Evolutionary conservation across 2,329 filamentous ascomycete species (phyloP).

Genomic region (Neonectria neomacrospora): DNA sequence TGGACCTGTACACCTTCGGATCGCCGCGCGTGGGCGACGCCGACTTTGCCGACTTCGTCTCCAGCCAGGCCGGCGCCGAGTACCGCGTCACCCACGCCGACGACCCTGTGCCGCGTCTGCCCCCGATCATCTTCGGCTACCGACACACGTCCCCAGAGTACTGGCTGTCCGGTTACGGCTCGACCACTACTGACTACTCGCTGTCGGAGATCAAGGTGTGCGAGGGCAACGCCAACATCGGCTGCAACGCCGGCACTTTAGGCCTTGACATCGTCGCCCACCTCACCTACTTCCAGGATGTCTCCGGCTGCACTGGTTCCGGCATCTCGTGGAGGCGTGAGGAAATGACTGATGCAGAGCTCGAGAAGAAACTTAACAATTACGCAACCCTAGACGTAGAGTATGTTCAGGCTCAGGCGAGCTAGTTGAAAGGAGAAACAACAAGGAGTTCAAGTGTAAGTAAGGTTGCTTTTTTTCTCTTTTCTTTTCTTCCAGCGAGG

Average conservation of each 20-base stretch:
- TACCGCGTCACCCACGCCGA: conserved; percentile 74
- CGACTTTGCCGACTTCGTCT: conserved; percentile 64
- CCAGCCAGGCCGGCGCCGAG: conserved; percentile 61
- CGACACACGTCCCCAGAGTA: conserved; percentile 77
- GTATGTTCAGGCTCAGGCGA: conserved; percentile 37
- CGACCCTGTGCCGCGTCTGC: conserved; percentile 76
- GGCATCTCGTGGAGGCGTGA: conserved; percentile 44
- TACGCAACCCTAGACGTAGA: conserved; percentile 51
- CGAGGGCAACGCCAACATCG: conserved; percentile 57
- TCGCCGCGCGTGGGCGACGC: conserved; percentile 72
- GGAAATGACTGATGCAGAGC: conserved; percentile 48
- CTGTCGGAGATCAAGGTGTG: conserved; percentile 58
- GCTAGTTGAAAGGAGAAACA: conserved; percentile 10
- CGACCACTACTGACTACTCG: conserved; percentile 50
- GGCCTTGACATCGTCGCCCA: conserved; percentile 60
- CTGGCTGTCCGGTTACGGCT: conserved; percentile 61
- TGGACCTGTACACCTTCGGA: conserved; percentile 74
- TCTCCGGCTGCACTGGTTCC: conserved; percentile 52
- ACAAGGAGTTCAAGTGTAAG: background rate
- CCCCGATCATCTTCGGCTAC: conserved; percentile 69
- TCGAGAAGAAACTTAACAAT: conserved; percentile 52
- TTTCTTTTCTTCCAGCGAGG: background rate
- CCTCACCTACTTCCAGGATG: conserved; percentile 59
- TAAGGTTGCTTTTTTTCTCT: background rate
- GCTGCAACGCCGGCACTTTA: conserved; percentile 63